Percentiles rank a stretch among this genome's conserved stretches.
These are phyloP conservation scores for Stemphylium vesicarium DNA, from an alignment of 2,329 filamentous ascomycete genomes.

Conservation along the genomic window DNA sequence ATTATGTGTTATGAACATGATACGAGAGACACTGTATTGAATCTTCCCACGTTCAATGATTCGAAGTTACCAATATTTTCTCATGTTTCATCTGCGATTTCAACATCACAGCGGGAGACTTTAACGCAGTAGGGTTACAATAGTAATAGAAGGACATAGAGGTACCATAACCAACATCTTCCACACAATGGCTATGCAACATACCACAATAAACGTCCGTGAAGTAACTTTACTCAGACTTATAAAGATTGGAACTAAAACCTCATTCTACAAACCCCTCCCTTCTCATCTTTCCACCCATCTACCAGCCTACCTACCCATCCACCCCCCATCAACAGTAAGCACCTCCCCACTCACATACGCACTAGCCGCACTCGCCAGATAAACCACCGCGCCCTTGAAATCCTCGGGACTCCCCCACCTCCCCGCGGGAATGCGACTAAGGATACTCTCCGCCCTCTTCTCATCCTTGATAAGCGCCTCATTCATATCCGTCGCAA, in stretches of 20 bases:
- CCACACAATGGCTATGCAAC: no score
- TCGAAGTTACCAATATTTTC: no score
- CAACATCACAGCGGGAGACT: no score
- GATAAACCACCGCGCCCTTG: slow-evolving; percentile 78
- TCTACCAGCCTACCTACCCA: slow-evolving; percentile 69
- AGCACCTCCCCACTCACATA: slow-evolving; percentile 85
- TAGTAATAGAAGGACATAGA: no score
- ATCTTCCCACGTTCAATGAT: no score
- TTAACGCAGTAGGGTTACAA: no score
- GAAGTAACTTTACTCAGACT: background rate
- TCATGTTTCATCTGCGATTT: no score
- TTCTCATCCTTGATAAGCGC: slow-evolving; percentile 76
- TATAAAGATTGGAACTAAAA: background rate
- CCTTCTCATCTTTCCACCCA: background rate
- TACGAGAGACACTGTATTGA: background rate
- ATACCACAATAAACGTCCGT: no score
- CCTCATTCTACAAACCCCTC: background rate
- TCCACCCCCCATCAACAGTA: slow-evolving; percentile 90
- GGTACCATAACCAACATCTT: no score
- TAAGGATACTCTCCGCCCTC: slow-evolving; percentile 74
- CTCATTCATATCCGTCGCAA: slow-evolving; percentile 92
- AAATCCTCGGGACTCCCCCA: slow-evolving; percentile 90
- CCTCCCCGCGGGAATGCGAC: slow-evolving; percentile 79
- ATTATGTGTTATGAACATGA: background rate
- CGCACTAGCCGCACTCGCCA: slow-evolving; percentile 76